Conservation (phyloP, 306 rosid genomes). For the Hippophae tibetana region DNA sequence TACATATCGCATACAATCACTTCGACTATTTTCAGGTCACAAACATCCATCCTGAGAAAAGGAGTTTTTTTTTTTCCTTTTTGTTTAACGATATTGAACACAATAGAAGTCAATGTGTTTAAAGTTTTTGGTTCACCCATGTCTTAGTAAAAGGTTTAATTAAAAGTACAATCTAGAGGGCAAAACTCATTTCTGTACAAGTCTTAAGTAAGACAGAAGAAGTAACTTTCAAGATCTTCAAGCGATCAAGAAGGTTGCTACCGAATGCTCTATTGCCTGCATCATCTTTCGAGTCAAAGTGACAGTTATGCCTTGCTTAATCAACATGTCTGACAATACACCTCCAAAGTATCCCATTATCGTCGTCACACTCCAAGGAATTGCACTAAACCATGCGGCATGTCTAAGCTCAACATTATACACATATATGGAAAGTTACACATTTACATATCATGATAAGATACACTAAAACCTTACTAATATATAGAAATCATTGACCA, state of each 20-base stretch:
- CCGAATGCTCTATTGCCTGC: constrained; percentile 46
- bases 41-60: too few species aligned
- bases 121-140: too few species aligned
- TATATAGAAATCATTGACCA: background rate
- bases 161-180: too few species aligned
- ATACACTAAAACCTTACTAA: background rate
- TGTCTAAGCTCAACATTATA: constrained; percentile 83
- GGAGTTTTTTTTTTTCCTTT: too few species aligned
- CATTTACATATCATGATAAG: constrained; percentile 9
- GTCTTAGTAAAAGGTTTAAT: too few species aligned
- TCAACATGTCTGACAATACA: constrained; percentile 76
- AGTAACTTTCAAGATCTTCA: too few species aligned
- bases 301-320: constrained; percentile 59
- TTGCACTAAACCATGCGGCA: constrained; percentile 99
- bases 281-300: constrained; percentile 84
- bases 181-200: too few species aligned
- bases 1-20: background rate
- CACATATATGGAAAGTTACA: constrained; percentile 37
- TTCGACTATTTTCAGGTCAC: too few species aligned
- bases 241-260: background rate
- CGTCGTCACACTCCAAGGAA: constrained; percentile 97
- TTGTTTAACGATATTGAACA: too few species aligned
- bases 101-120: background rate
- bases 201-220: too few species aligned
- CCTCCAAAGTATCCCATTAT: constrained; percentile 82